Conservation (phyloP, 148 eudicot genomes). For the Gaultheria prostrata region DNA sequence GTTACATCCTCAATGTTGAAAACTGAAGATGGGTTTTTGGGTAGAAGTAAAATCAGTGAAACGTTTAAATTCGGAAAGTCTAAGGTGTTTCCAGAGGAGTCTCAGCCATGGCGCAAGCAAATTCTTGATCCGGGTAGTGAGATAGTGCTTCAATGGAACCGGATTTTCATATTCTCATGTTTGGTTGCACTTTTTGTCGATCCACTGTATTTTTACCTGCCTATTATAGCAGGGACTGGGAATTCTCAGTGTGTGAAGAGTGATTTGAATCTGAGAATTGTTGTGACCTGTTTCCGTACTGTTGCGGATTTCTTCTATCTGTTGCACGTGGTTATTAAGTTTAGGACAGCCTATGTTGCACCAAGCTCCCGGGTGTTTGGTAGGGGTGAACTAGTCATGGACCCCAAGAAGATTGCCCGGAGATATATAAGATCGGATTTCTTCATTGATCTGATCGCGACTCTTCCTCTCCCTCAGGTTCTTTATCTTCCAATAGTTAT, state of each 20-base stretch:
- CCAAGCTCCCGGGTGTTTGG: slow-evolving; percentile 97
- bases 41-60: slow-evolving; percentile 41
- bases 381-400: slow-evolving; percentile 97
- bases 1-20: slow-evolving; percentile 39
- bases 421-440: slow-evolving; percentile 81
- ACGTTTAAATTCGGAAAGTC: slow-evolving; percentile 49
- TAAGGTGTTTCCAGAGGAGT: slow-evolving; percentile 56
- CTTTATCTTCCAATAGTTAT: neutral
- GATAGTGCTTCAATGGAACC: slow-evolving; percentile 81
- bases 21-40: slow-evolving; percentile 34
- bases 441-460: slow-evolving; percentile 83
- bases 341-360: slow-evolving; percentile 92
- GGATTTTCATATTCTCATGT: slow-evolving; percentile 74
- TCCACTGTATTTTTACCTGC: slow-evolving; percentile 85
- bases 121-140: slow-evolving; percentile 97
- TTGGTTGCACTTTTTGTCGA: slow-evolving; percentile 87
- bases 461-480: slow-evolving; percentile 99
- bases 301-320: slow-evolving; percentile 82
- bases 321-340: slow-evolving; percentile 78
- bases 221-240: slow-evolving; percentile 47
- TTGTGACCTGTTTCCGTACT: slow-evolving; percentile 76
- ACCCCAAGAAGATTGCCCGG: slow-evolving; percentile 79
- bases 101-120: slow-evolving; percentile 52
- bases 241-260: slow-evolving; percentile 64
- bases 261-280: slow-evolving; percentile 63